A percentile compares a stretch with the other conserved stretches of the same genome.
Evolutionary conservation across 1,139 yeast genomes (phyloP).

Genomic region (Blastobotrys ciferrii): DNA sequence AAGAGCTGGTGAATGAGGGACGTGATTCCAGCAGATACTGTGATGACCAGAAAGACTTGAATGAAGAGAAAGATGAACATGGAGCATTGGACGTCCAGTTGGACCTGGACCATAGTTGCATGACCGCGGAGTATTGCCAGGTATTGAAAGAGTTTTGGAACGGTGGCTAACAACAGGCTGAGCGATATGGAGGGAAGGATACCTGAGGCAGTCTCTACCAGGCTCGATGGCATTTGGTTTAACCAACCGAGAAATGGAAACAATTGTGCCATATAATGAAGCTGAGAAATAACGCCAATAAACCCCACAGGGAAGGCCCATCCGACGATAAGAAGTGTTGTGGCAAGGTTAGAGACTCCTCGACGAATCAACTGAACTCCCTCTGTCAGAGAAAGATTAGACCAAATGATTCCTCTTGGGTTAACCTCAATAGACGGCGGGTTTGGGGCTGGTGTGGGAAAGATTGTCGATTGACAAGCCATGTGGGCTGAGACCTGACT

Average conservation of each 20-base stretch:
- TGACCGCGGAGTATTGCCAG: conserved; percentile 69
- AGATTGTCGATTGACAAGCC: conserved; percentile 31
- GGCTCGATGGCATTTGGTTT: conserved; percentile 53
- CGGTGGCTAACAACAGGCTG: conserved; percentile 63
- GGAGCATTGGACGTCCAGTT: conserved; percentile 70
- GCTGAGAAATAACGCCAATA: conserved; percentile 75
- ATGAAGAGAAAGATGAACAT: conserved; percentile 73
- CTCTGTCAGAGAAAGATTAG: conserved; percentile 22
- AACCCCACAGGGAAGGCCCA: conserved; percentile 90
- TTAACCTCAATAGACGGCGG: conserved; percentile 25
- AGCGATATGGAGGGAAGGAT: conserved; percentile 68
- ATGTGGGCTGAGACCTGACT: conserved; percentile 33
- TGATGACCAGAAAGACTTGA: conserved; percentile 80
- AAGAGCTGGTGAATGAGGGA: conserved; percentile 63
- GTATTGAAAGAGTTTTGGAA: conserved; percentile 67
- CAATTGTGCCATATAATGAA: conserved; percentile 59
- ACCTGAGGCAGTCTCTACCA: conserved; percentile 72
- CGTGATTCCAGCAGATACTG: conserved; percentile 77
- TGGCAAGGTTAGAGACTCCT: conserved; percentile 51
- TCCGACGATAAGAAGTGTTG: conserved; percentile 57
- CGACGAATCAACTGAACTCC: conserved; percentile 21
- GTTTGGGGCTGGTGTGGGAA: conserved; percentile 19
- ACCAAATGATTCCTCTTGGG: conserved; percentile 35
- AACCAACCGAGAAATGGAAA: conserved; percentile 64
- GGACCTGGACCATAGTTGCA: conserved; percentile 62